A percentile compares a stretch with the other conserved stretches of the same genome.
phyloP scores from a whole-genome alignment of 2,329 filamentous ascomycete genomes.

The Fusarium xylarioides region DNA sequence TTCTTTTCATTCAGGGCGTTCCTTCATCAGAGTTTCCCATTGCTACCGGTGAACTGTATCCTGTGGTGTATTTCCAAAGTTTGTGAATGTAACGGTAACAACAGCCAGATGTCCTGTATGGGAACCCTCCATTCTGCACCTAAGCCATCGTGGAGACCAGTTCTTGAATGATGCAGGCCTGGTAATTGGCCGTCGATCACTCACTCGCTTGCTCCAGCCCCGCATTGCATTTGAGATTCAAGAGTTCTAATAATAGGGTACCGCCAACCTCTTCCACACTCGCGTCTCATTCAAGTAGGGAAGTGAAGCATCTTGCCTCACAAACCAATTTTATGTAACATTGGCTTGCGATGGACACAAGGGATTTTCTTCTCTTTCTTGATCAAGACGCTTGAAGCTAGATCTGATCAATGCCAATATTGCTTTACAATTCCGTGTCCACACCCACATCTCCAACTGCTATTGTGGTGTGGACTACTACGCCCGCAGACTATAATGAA shows the following conservation, averaged over 20 bases:
- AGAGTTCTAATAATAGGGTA: conserved; percentile 33
- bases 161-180: not conserved
- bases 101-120: not conserved
- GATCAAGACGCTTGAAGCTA: not conserved
- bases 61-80: not conserved
- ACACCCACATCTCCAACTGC: not conserved
- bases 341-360: not conserved
- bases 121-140: not conserved
- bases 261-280: conserved; percentile 23
- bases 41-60: not conserved
- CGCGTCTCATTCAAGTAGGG: conserved; percentile 12
- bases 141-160: not conserved
- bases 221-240: conserved; percentile 13
- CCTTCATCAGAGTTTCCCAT: conserved; percentile 2
- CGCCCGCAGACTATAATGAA: conserved; percentile 12
- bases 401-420: not conserved
- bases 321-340: not conserved
- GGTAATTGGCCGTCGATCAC: not conserved
- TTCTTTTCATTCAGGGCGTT: not conserved
- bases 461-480: not conserved
- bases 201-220: conserved; percentile 5
- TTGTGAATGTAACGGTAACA: not conserved
- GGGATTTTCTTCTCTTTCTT: not conserved
- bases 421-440: not conserved
- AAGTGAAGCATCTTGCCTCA: not conserved